Base-by-base conservation (phyloP, 139 green algal genomes). In the Chlamydomonas sp. region DNA sequence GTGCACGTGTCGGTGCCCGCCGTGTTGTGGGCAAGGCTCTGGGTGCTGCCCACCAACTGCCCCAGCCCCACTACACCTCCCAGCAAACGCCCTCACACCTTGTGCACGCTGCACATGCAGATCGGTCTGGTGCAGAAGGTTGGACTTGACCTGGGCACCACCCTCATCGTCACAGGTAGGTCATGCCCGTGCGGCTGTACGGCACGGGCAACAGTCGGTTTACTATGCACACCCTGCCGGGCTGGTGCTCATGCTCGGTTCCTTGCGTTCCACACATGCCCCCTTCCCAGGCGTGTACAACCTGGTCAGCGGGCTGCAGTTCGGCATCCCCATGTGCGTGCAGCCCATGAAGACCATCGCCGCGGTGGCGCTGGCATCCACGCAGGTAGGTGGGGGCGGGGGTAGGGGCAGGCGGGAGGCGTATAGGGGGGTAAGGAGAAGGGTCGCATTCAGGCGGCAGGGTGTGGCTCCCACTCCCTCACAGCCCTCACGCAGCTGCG, bases 261-360 rank as follows among this genome's bases (percentile, higher is more conserved):
- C 0, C 31, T 49, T 0, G 0, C 31, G 31, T 49, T 49, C 31
- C 31, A 49, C 31, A 49, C 31, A 0, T 49, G 31, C 31, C 20
- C n/a, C 73, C 73, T 7, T 6, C 64, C 5, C 82, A 81, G 96
- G 96, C 18, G 4, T 94, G 10, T 97, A 97, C 93, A 97, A 97
- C 84, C 76, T 98, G 3, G 49, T 91, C 61, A 94, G 91, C 59
- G 96, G 94, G 7, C 17, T 94, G 17, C 63, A 91, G 2, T 96
- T 97, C 80, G 91, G 88, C 14, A 95, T 93, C 31, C 94, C 92
- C 2, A 94, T 95, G 87, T 91, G 90, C 66, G 90, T 94, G 63
- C 95, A 98, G 84, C 95, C 96, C 31, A 98, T 98, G 96, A 97
- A 98, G 91, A 96, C 95, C 8, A 97, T 98, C 74, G 91, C 94